These are phyloP conservation scores for Scleroderma bovista DNA, from an alignment of 768 basidiomycete species.

Conservation along the genomic window DNA sequence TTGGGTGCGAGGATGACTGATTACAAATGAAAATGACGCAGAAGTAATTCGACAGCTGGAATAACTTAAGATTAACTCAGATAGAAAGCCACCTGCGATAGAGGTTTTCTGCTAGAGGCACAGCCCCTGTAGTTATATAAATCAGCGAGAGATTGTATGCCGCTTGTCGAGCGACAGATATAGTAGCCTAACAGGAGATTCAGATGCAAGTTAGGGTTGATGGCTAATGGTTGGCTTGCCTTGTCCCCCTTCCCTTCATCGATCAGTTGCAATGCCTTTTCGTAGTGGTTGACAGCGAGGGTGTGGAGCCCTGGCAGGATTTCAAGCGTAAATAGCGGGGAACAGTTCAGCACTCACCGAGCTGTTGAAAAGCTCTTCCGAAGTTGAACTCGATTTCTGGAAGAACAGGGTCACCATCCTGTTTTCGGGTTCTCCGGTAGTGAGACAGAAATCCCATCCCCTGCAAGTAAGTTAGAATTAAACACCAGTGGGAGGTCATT, in stretches of 20 bases:
- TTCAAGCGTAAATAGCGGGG: background rate
- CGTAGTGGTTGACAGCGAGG: slow-evolving; percentile 82
- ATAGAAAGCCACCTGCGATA: slow-evolving; percentile 82
- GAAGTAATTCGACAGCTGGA: no score
- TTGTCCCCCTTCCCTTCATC: slow-evolving; percentile 32
- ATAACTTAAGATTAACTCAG: slow-evolving; percentile 22
- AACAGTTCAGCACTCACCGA: slow-evolving; percentile 51
- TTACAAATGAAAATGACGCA: no score
- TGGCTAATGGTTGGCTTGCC: slow-evolving; percentile 24
- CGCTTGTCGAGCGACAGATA: slow-evolving; percentile 63
- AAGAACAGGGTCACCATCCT: slow-evolving; percentile 32
- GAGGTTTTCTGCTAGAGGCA: slow-evolving; percentile 60
- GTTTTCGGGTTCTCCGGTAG: slow-evolving; percentile 64
- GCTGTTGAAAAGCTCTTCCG: slow-evolving; percentile 85
- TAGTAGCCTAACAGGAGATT: slow-evolving; percentile 35
- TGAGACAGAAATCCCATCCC: slow-evolving; percentile 79
- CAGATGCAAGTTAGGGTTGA: background rate
- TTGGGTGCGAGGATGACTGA: no score
- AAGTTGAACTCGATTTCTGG: slow-evolving; percentile 93
- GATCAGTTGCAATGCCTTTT: slow-evolving; percentile 63
- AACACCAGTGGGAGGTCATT: background rate
- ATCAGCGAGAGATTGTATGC: slow-evolving; percentile 87
- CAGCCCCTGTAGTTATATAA: slow-evolving; percentile 73
- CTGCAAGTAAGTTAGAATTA: slow-evolving; percentile 30
- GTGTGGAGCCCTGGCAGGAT: slow-evolving; percentile 60